Evolutionary conservation across 805 yeast genomes (phyloP).

Genomic region (Saccharomycopsis lassenensis): DNA sequence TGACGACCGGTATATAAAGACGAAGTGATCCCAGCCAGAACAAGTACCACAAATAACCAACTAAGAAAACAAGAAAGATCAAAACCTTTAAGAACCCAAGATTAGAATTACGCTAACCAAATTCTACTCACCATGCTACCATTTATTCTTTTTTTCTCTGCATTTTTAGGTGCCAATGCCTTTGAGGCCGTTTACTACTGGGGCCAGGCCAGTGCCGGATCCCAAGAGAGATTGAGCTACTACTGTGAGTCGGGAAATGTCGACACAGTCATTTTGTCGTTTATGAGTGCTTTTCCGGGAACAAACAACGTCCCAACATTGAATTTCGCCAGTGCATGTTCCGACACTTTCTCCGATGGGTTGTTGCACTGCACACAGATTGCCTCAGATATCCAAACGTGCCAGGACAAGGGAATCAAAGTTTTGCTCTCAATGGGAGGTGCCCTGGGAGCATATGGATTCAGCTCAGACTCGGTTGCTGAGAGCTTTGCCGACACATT

Average conservation of each 20-base stretch:
- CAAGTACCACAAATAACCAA: too few relatives aligned
- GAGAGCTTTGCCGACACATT: constrained; percentile 46
- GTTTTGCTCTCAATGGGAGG: constrained; percentile 71
- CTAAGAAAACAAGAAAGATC: too few relatives aligned
- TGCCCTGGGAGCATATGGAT: constrained; percentile 73
- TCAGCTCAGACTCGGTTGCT: constrained; percentile 72
- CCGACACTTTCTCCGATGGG: constrained; percentile 21
- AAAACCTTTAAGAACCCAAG: too few relatives aligned
- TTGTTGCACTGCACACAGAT: constrained; percentile 31
- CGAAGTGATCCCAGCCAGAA: too few relatives aligned
- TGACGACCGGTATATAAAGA: too few relatives aligned
- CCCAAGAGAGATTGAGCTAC: constrained; percentile 31
- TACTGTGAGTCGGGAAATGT: constrained; percentile 47
- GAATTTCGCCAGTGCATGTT: constrained; percentile 36
- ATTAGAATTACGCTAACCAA: too few relatives aligned
- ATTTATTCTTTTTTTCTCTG: too few relatives aligned
- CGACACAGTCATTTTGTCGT: constrained; percentile 26
- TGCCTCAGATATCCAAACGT: constrained; percentile 58
- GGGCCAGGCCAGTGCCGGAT: constrained; percentile 58
- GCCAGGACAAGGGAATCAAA: constrained; percentile 70
- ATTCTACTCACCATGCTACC: too few relatives aligned
- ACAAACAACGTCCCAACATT: constrained; percentile 21
- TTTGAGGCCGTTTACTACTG: constrained; percentile 45
- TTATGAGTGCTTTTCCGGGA: constrained; percentile 33
- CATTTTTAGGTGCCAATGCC: too few relatives aligned